Percentiles rank a stretch among this genome's conserved stretches.
These are phyloP conservation scores for Pugionium dolabratum DNA, from an alignment of 345 rosid genomes.

Conservation along the genomic window DNA sequence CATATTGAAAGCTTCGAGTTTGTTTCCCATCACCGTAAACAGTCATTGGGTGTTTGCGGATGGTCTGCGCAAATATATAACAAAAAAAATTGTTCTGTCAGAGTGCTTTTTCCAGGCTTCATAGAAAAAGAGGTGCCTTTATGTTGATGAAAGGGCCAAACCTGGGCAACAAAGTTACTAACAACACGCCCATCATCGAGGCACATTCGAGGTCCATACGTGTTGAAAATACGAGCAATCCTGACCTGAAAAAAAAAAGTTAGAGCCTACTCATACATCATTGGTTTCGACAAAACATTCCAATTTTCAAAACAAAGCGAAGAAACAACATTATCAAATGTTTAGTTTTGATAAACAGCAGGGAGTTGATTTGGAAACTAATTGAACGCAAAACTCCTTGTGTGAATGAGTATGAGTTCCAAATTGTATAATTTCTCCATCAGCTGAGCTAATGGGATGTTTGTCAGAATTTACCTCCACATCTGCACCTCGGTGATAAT, in stretches of 20 bases:
- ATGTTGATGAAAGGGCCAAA: conserved; percentile 27
- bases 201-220: conserved; percentile 98
- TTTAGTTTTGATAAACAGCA: not conserved
- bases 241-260: conserved; percentile 61
- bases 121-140: not conserved
- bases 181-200: conserved; percentile 99
- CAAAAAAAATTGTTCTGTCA: conserved; percentile 2
- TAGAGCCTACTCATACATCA: not conserved
- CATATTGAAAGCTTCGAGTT: conserved; percentile 98
- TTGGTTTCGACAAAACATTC: not conserved
- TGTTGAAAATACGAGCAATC: conserved; percentile 92
- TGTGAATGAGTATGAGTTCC: not conserved
- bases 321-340: conserved; percentile 9
- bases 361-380: not conserved
- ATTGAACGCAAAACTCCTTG: not conserved
- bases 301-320: not conserved
- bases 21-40: conserved; percentile 99
- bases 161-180: conserved; percentile 99
- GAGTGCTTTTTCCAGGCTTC: not conserved
- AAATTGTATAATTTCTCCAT: not conserved
- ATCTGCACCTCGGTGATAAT: conserved; percentile 91
- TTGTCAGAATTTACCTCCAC: conserved; percentile 69
- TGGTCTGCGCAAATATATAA: conserved; percentile 46
- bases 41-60: conserved; percentile 89
- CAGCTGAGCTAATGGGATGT: not conserved